Evolutionary conservation across 495 filamentous ascomycete species (phyloP).

Genomic region (Cryomyces minteri): DNA sequence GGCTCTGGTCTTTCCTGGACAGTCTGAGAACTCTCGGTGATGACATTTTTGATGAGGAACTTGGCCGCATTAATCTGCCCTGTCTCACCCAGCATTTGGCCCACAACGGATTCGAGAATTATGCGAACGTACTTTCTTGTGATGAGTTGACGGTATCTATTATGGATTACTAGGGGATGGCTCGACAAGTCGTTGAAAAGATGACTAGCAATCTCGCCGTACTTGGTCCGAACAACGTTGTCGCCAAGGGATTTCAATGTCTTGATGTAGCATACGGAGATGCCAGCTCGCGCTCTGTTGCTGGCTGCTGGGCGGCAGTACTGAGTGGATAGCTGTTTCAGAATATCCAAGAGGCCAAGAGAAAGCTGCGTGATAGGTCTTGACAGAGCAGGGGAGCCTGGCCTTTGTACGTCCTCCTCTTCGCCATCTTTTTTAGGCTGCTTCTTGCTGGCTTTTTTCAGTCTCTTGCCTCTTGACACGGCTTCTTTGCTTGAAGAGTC

Average conservation of each 20-base stretch:
- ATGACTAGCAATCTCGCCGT: conserved; percentile 62
- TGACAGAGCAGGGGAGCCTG: conserved; percentile 54
- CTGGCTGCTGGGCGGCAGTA: conserved; percentile 67
- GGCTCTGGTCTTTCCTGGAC: conserved; percentile 85
- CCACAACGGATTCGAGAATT: conserved; percentile 68
- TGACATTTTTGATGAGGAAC: conserved; percentile 64
- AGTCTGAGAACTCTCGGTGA: conserved; percentile 90
- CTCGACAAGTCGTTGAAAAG: conserved; percentile 65
- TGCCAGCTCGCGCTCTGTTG: conserved; percentile 62
- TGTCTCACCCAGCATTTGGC: conserved; percentile 67
- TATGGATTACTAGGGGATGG: conserved; percentile 54
- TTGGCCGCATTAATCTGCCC: conserved; percentile 70
- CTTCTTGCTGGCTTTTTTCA: conserved; percentile 54
- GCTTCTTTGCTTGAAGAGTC: conserved; percentile 33
- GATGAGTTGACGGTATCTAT: conserved; percentile 74
- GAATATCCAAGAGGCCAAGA: conserved; percentile 59
- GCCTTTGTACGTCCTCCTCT: conserved; percentile 54
- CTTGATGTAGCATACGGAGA: conserved; percentile 74
- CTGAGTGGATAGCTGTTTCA: conserved; percentile 64
- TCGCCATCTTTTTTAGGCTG: conserved; percentile 51
- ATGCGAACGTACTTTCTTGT: conserved; percentile 72
- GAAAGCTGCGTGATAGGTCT: conserved; percentile 48
- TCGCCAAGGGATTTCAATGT: conserved; percentile 57
- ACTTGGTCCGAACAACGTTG: conserved; percentile 59
- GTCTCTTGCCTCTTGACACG: conserved; percentile 51